Conservation (phyloP, 2,329 filamentous ascomycete species). For the Niveomyces coronatus region DNA sequence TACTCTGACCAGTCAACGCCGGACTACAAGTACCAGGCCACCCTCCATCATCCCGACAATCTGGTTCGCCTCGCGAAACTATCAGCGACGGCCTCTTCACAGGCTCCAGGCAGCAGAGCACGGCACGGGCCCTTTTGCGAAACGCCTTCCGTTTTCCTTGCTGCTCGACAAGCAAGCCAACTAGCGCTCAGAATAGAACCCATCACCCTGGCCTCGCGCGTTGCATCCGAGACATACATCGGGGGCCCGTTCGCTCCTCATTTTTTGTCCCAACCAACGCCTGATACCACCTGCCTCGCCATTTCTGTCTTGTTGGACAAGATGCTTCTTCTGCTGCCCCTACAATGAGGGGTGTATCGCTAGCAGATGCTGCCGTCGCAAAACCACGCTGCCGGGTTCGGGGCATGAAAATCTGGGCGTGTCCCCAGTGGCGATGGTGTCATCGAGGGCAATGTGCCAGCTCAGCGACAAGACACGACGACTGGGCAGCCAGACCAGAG, state of each 20-base stretch:
- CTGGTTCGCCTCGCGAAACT: slow-evolving; percentile 5
- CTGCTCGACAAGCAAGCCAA: too few species aligned
- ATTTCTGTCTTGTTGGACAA: not conserved
- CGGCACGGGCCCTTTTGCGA: slow-evolving; percentile 2
- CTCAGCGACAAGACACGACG: too few species aligned
- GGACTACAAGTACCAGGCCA: slow-evolving; percentile 9
- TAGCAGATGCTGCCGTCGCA: slow-evolving; percentile 5
- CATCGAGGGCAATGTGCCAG: too few species aligned
- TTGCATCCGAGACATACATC: not conserved
- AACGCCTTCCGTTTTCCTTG: too few species aligned
- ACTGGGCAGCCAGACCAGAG: too few species aligned
- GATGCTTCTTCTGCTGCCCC: not conserved
- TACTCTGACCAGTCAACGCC: slow-evolving; percentile 1
- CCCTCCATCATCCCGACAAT: slow-evolving; percentile 11
- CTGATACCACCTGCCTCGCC: not conserved
- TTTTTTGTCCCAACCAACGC: not conserved
- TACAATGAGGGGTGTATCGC: not conserved
- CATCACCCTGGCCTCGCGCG: not conserved
- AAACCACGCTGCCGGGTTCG: slow-evolving; percentile 4
- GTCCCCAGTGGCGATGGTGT: too few species aligned
- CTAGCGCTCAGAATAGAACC: not conserved
- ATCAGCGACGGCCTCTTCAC: slow-evolving; percentile 4
- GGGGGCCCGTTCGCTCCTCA: not conserved
- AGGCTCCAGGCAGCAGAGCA: slow-evolving; percentile 1
- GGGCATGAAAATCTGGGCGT: too few species aligned